Evolutionary conservation across 108 stramenopile species (phyloP).

Genomic region (Epithemia pelagica): DNA sequence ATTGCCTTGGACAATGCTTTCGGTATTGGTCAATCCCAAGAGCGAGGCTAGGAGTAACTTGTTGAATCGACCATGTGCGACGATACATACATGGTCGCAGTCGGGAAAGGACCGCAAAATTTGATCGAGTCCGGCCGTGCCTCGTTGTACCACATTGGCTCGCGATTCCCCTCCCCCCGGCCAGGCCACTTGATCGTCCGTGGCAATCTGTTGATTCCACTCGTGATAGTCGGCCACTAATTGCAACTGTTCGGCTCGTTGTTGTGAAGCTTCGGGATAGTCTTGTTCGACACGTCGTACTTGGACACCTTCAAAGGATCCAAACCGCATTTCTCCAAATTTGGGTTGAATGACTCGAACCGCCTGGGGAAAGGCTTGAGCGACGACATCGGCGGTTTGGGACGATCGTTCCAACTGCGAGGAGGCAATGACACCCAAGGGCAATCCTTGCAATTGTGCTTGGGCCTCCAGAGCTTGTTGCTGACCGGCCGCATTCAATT

Average conservation of each 20-base stretch:
- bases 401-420: constrained; percentile 26
- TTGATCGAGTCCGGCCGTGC: constrained; percentile 12
- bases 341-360: constrained; percentile 15
- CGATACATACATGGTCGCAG: constrained; percentile 22
- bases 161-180: constrained; percentile 35
- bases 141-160: constrained; percentile 22
- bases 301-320: constrained; percentile 33
- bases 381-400: constrained; percentile 33
- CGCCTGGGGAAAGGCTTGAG: constrained; percentile 10
- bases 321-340: constrained; percentile 46
- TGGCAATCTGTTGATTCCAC: not conserved
- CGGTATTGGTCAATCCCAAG: constrained; percentile 4
- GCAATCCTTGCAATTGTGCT: constrained; percentile 18
- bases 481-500: constrained; percentile 30
- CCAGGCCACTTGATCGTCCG: constrained; percentile 2
- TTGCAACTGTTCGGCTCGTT: not conserved
- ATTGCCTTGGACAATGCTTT: constrained; percentile 30
- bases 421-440: constrained; percentile 25
- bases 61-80: constrained; percentile 39
- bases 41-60: constrained; percentile 30
- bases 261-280: not conserved
- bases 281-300: constrained; percentile 7
- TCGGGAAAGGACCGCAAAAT: constrained; percentile 13
- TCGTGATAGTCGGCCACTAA: not conserved
- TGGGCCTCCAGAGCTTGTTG: constrained; percentile 23